Evolutionary conservation across 2,329 filamentous ascomycete species (phyloP).

Genomic region (Epichloe uncinata): DNA sequence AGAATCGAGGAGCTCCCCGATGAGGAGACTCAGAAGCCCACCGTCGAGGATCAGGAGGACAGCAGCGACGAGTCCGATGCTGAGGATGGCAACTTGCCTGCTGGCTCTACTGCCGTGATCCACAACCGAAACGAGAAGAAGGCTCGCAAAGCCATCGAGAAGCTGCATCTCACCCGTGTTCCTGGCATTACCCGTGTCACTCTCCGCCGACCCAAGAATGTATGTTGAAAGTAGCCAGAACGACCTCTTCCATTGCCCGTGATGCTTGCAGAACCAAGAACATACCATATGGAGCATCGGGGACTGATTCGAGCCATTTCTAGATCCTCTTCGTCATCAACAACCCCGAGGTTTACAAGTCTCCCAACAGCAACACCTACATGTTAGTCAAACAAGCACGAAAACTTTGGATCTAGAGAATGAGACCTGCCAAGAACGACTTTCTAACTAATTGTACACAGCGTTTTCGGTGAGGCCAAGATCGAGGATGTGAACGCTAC

Average conservation of each 20-base stretch:
- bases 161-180: slow-evolving; percentile 92
- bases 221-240: slow-evolving; percentile 39
- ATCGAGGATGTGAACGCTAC: slow-evolving; percentile 99
- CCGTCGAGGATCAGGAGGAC: slow-evolving; percentile 60
- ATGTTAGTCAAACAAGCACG: slow-evolving; percentile 53
- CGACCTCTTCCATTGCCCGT: neutral
- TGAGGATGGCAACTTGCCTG: slow-evolving; percentile 65
- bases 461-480: slow-evolving; percentile 99
- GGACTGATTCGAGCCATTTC: slow-evolving; percentile 12
- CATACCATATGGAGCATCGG: slow-evolving; percentile 4
- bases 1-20: slow-evolving; percentile 96
- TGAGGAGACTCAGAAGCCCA: slow-evolving; percentile 73
- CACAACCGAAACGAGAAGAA: slow-evolving; percentile 99
- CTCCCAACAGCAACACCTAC: slow-evolving; percentile 97
- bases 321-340: slow-evolving; percentile 99
- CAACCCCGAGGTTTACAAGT: slow-evolving; percentile 99
- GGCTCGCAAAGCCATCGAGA: slow-evolving; percentile 97
- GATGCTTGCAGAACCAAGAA: neutral
- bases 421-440: neutral
- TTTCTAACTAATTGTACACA: slow-evolving; percentile 22
- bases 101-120: slow-evolving; percentile 77
- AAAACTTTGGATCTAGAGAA: neutral
- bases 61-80: slow-evolving; percentile 64
- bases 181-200: slow-evolving; percentile 97
- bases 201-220: slow-evolving; percentile 96